Percentiles rank a stretch among this genome's conserved stretches.
phyloP scores from a whole-genome alignment of 257 asterid genomes.

The Ocimum tenuiflorum region DNA sequence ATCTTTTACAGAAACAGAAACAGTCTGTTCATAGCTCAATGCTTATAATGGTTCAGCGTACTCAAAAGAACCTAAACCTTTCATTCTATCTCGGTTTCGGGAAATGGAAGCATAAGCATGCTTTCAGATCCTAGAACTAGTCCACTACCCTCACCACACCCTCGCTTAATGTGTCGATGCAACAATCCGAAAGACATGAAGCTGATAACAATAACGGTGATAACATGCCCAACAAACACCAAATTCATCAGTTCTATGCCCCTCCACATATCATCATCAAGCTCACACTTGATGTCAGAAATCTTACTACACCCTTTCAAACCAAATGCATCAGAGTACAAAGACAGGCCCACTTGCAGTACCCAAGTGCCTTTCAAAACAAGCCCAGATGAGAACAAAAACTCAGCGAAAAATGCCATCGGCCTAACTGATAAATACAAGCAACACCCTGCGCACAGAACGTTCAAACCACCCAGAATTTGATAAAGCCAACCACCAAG shows the following conservation, averaged over 20 bases:
- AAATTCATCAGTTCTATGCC: conserved; percentile 55
- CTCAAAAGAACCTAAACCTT: conserved; percentile 10
- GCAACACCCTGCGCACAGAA: conserved; percentile 53
- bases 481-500: conserved; percentile 48
- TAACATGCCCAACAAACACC: conserved; percentile 43
- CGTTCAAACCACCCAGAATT: conserved; percentile 41
- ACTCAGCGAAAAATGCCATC: conserved; percentile 49
- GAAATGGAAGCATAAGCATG: conserved; percentile 50
- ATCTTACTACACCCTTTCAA: conserved; percentile 59
- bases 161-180: conserved; percentile 31
- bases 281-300: conserved; percentile 60
- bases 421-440: conserved; percentile 54
- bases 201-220: conserved; percentile 32
- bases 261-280: conserved; percentile 64
- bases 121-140: conserved; percentile 43
- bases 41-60: conserved; percentile 14
- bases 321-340: conserved; percentile 57
- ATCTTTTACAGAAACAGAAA: neutral
- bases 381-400: conserved; percentile 53
- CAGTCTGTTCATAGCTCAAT: conserved; percentile 4
- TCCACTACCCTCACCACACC: conserved; percentile 47
- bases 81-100: conserved; percentile 62
- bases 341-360: conserved; percentile 65
- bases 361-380: conserved; percentile 79
- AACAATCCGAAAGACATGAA: conserved; percentile 46